Conservation (phyloP, 805 yeast genomes). For the Cyberlindnera maritima region DNA sequence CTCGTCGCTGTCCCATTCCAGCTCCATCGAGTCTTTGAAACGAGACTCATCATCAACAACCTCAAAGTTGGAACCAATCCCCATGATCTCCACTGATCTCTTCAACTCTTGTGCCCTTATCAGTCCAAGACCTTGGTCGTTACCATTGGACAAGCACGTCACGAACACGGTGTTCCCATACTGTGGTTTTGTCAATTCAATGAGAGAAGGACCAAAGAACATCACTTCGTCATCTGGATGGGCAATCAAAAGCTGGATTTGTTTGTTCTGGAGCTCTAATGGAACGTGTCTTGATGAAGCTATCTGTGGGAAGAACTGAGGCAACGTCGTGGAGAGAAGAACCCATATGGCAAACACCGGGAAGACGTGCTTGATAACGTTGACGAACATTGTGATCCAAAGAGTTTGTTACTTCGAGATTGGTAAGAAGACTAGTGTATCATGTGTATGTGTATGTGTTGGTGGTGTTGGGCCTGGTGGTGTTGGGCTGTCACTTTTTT, state of each 20-base stretch:
- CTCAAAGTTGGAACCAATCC: conserved; percentile 36
- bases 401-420: too few species aligned
- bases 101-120: conserved; percentile 59
- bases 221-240: conserved; percentile 99
- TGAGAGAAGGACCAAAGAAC: conserved; percentile 86
- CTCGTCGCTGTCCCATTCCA: conserved; percentile 54
- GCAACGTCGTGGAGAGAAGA: conserved; percentile 1
- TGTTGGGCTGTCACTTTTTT: too few species aligned
- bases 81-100: conserved; percentile 52
- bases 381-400: background rate
- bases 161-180: conserved; percentile 53
- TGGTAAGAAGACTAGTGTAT: too few species aligned
- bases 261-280: conserved; percentile 4
- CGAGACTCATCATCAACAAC: conserved; percentile 46
- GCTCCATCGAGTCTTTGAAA: conserved; percentile 67
- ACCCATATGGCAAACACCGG: background rate
- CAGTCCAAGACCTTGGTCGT: conserved; percentile 69
- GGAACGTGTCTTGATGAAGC: background rate
- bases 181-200: conserved; percentile 46
- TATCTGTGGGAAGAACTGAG: background rate
- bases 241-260: conserved; percentile 63
- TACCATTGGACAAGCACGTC: conserved; percentile 75
- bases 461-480: too few species aligned
- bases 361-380: background rate
- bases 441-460: too few species aligned